Evolutionary conservation across 495 filamentous ascomycete genomes (phyloP).

Genomic region (Melanomma pulvis-pyrius): DNA sequence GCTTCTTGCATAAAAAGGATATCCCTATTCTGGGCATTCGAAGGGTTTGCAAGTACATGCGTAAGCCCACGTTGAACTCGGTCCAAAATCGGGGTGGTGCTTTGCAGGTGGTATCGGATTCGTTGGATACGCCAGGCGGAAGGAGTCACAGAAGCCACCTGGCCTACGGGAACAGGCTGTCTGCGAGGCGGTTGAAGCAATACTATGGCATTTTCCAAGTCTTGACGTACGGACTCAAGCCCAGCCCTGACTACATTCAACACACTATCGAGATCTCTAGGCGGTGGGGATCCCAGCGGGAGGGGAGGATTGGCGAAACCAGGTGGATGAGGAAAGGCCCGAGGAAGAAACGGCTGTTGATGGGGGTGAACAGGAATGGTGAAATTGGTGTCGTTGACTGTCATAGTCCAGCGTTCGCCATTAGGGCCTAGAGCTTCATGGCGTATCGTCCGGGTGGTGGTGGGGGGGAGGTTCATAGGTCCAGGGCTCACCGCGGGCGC

Average conservation of each 20-base stretch:
- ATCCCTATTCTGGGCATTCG: conserved; percentile 22
- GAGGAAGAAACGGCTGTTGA: conserved; percentile 24
- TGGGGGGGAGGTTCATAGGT: conserved; percentile 8
- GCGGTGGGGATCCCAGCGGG: conserved; percentile 8
- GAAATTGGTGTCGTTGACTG: conserved; percentile 34
- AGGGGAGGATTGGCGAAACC: background rate
- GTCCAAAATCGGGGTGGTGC: conserved; percentile 17
- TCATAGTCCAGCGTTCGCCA: conserved; percentile 38
- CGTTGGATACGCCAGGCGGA: conserved; percentile 21
- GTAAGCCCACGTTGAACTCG: conserved; percentile 23
- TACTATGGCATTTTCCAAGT: conserved; percentile 34
- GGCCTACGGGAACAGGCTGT: background rate
- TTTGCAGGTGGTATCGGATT: conserved; percentile 20
- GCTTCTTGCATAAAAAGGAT: conserved; percentile 21
- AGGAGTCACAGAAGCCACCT: conserved; percentile 4
- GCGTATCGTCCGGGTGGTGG: conserved; percentile 29
- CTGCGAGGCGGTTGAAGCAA: conserved; percentile 15
- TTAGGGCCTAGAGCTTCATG: conserved; percentile 38
- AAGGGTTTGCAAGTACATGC: conserved; percentile 24
- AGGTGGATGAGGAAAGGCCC: conserved; percentile 29
- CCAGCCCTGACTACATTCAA: conserved; percentile 6
- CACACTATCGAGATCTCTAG: background rate
- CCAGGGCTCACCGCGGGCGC: background rate
- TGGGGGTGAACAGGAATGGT: conserved; percentile 7
- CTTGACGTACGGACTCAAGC: conserved; percentile 20